Conservation (phyloP, 768 basidiomycete genomes). For the Amanita jacksonii region DNA sequence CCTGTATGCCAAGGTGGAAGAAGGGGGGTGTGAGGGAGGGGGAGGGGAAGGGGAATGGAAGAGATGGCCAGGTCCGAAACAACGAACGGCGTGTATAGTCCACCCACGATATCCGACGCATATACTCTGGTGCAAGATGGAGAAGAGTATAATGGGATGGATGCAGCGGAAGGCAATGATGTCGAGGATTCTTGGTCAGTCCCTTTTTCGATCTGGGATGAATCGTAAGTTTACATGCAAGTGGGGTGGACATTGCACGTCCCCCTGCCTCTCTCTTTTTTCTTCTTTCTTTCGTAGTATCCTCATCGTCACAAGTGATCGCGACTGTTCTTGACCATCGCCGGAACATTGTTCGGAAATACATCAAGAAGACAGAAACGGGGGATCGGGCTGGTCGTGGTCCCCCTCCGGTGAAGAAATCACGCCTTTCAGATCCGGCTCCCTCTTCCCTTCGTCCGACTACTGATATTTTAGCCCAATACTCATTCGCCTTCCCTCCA, state of each 20-base stretch:
- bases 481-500: too few species aligned
- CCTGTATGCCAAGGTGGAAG: background rate
- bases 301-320: background rate
- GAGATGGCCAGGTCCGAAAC: constrained; percentile 1
- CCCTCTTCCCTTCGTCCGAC: too few species aligned
- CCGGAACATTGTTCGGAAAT: background rate
- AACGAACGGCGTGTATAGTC: background rate
- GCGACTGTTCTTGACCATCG: background rate
- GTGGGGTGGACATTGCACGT: too few species aligned
- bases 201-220: background rate
- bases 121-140: constrained; percentile 2
- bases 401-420: too few species aligned
- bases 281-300: background rate
- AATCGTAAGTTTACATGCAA: background rate
- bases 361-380: background rate
- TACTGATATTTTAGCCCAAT: too few species aligned
- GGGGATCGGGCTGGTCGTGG: too few species aligned
- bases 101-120: background rate
- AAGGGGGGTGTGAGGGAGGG: too few species aligned
- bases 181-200: background rate
- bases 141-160: background rate
- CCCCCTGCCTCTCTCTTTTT: too few species aligned
- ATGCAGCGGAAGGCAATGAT: background rate
- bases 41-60: constrained; percentile 3
- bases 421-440: too few species aligned